Base-by-base conservation (phyloP, 306 rosid genomes). In the Glycine tomentella region DNA sequence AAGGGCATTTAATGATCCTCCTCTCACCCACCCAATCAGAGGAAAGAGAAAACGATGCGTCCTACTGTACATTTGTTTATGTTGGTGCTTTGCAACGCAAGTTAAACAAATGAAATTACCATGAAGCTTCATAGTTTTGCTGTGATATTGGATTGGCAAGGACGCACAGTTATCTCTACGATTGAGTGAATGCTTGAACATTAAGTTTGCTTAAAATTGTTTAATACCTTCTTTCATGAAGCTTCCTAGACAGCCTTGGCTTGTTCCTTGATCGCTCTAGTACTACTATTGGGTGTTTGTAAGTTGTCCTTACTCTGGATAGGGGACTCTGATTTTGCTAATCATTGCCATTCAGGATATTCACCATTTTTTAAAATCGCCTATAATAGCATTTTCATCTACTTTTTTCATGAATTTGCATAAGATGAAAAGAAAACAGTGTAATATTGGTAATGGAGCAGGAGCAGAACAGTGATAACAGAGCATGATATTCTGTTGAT, bases 61-160 rank as follows among this genome's bases (percentile, higher is more conserved):
- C 38, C 4, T 65, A 36, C n/a, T n/a, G n/a, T n/a, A n/a, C n/a
- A n/a, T n/a, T n/a, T n/a, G n/a, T n/a, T n/a, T n/a, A n/a, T n/a
- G n/a, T n/a, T n/a, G n/a, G n/a, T n/a, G n/a, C n/a, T n/a, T n/a
- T n/a, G n/a, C n/a, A n/a, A n/a, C 13, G 74, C n/a, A 49, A 52
- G 44, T 15, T 74, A 55, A 46, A 50, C 7, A 12, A 58, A 45
- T 58, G 86, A 82, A 82, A 75, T 79, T 74, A 65, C 84, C 79
- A 2, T 75, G 89, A 86, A 86, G 74, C 77, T 86, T 84, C 87
- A 6, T 75, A 12, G 20, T 36, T 56, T 66, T 70, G 17, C 56
- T 10, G 49, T 81, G 69, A 8, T 50, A 33, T 59, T 50, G 5
- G 72, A 52, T 73, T 17, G 14, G 58, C 17, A 80, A 72, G 74